phyloP scores from a whole-genome alignment of 2,329 filamentous ascomycete species.

The Cryphonectria japonica region DNA sequence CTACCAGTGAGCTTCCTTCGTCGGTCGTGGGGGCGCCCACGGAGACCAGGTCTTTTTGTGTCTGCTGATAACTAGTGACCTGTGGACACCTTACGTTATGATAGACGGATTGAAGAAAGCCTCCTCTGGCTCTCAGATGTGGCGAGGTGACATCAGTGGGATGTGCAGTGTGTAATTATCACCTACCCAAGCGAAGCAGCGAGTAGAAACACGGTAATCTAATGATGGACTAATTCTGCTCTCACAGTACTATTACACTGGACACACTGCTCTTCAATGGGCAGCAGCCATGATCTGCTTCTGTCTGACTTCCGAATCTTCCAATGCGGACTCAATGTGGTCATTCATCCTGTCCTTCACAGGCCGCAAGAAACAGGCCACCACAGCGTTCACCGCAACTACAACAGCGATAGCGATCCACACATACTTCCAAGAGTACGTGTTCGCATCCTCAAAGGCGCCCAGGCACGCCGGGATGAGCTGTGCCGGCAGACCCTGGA shows the following conservation, averaged over 20 bases:
- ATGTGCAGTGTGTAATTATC: neutral
- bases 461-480: conserved; percentile 10
- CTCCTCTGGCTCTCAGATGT: neutral
- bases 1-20: neutral
- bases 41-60: neutral
- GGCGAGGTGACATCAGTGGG: neutral
- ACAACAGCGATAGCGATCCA: conserved; percentile 22
- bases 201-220: too few species aligned
- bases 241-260: too few species aligned
- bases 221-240: too few species aligned
- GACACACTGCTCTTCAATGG: neutral
- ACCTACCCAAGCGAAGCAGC: too few species aligned
- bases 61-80: neutral
- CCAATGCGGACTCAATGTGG: conserved; percentile 22
- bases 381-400: conserved; percentile 15
- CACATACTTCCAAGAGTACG: conserved; percentile 21
- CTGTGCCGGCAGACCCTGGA: conserved; percentile 9
- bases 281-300: conserved; percentile 19
- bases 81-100: neutral
- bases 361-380: conserved; percentile 21
- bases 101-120: neutral
- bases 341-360: conserved; percentile 21
- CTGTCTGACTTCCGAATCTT: conserved; percentile 20
- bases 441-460: conserved; percentile 17
- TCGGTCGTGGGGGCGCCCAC: neutral